Evolutionary conservation across 2,329 filamentous ascomycete species (phyloP).

Genomic region (Curvularia eragrostidis): DNA sequence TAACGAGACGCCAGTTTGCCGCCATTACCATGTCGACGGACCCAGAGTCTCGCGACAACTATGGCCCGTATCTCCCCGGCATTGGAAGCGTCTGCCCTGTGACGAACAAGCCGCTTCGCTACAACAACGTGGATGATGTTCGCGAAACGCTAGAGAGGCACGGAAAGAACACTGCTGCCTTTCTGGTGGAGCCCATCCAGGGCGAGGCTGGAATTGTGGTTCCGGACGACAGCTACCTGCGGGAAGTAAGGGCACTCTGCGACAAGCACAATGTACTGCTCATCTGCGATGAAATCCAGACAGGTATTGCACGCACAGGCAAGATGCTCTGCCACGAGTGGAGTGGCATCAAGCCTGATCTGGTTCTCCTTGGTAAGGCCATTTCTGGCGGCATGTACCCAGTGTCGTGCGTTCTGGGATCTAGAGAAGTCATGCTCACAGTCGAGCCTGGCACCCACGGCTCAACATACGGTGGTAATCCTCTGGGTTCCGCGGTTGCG

Average conservation of each 20-base stretch:
- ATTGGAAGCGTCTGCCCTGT: constrained; percentile 79
- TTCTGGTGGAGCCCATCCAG: constrained; percentile 96
- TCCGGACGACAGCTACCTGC: constrained; percentile 86
- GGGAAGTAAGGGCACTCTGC: constrained; percentile 81
- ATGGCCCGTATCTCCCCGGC: constrained; percentile 91
- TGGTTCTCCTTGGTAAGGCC: constrained; percentile 94
- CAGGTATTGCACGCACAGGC: constrained; percentile 92
- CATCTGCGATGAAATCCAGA: constrained; percentile 99
- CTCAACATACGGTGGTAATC: constrained; percentile 98
- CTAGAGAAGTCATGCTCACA: constrained; percentile 92
- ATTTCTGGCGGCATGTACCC: constrained; percentile 99
- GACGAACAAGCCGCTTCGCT: constrained; percentile 79
- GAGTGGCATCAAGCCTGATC: constrained; percentile 92
- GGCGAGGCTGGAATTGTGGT: constrained; percentile 97
- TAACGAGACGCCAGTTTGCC: constrained; percentile 69
- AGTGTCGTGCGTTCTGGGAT: constrained; percentile 89
- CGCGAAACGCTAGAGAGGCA: constrained; percentile 80
- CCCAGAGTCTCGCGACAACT: constrained; percentile 94
- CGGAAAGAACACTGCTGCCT: constrained; percentile 85
- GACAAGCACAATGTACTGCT: constrained; percentile 94
- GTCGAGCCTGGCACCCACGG: constrained; percentile 97
- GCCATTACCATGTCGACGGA: constrained; percentile 96
- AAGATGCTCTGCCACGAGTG: constrained; percentile 94
- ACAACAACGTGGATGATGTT: constrained; percentile 83
- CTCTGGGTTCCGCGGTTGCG: constrained; percentile 91